Conservation (phyloP, 441 rosid genomes). For the Gossypium lobatum region DNA sequence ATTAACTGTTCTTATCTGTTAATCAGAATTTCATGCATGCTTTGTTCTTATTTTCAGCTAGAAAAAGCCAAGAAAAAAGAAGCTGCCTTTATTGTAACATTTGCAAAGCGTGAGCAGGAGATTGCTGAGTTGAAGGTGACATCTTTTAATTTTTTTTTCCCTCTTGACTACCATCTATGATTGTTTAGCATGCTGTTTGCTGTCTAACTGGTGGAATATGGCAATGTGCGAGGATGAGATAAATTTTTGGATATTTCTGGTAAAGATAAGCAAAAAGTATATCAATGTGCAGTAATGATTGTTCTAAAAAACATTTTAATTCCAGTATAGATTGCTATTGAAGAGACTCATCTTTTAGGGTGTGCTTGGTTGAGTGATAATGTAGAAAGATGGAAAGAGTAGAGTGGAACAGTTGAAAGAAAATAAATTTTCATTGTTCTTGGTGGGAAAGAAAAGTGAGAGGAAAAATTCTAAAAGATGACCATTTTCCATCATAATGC, state of each 20-base stretch:
- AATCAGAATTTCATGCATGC: conserved; percentile 21
- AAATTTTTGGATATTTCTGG: not conserved
- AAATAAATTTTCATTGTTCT: too few species aligned
- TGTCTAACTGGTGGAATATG: not conserved
- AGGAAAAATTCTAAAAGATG: too few species aligned
- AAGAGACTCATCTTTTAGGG: not conserved
- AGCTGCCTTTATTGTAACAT: conserved; percentile 94
- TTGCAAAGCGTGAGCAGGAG: conserved; percentile 95
- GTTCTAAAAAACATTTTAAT: not conserved
- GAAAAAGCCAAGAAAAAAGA: conserved; percentile 96
- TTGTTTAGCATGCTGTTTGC: not conserved
- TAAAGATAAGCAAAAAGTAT: not conserved
- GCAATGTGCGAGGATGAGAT: not conserved
- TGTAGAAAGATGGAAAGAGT: too few species aligned
- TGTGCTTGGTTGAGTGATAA: too few species aligned
- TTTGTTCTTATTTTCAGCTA: conserved; percentile 45
- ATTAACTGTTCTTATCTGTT: conserved; percentile 2
- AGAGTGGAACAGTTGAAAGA: too few species aligned
- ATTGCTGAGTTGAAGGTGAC: conserved; percentile 85
- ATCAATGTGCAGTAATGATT: not conserved
- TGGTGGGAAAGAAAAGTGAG: too few species aligned
- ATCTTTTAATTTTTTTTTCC: not conserved
- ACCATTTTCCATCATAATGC: too few species aligned
- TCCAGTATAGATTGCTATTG: not conserved
- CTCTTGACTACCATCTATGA: not conserved